Evolutionary conservation across 768 basidiomycete species (phyloP).

Genomic region (Pleurotus ostreatus): DNA sequence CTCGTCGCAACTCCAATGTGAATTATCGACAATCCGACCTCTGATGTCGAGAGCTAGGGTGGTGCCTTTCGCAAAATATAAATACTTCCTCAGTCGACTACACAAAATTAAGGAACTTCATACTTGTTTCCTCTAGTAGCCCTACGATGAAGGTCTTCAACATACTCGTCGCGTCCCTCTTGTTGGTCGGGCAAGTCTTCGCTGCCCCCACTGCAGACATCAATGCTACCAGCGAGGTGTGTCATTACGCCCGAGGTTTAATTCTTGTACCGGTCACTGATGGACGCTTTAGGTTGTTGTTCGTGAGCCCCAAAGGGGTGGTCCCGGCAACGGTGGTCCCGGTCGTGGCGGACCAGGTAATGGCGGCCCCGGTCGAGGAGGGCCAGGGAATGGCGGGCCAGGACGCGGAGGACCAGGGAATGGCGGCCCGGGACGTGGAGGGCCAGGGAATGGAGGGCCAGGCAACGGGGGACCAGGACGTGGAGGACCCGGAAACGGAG

Average conservation of each 20-base stretch:
- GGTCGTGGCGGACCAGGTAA: not conserved
- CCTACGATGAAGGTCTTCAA: constrained; percentile 6
- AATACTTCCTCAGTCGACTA: not conserved
- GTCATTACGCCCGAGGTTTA: too few relatives aligned
- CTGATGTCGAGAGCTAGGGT: too few relatives aligned
- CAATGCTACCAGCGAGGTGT: not conserved
- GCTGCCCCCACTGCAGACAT: not conserved
- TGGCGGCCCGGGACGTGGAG: not conserved
- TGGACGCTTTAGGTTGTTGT: not conserved
- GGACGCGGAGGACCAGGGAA: too few relatives aligned
- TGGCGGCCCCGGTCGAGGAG: too few relatives aligned
- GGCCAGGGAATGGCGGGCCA: too few relatives aligned
- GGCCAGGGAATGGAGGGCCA: not conserved
- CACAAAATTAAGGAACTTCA: not conserved
- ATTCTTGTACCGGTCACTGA: too few relatives aligned
- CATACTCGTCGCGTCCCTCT: constrained; percentile 1
- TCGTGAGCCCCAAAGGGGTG: not conserved
- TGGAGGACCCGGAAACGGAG: not conserved
- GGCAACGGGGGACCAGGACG: not conserved
- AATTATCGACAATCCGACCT: not conserved
- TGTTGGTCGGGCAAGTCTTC: constrained; percentile 2
- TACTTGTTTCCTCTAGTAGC: not conserved
- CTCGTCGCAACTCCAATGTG: not conserved
- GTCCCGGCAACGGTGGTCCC: not conserved
- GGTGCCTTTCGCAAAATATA: not conserved